These are phyloP conservation scores for Vaccinium macrocarpon DNA, from an alignment of 148 eudicot genomes.

Conservation along the genomic window DNA sequence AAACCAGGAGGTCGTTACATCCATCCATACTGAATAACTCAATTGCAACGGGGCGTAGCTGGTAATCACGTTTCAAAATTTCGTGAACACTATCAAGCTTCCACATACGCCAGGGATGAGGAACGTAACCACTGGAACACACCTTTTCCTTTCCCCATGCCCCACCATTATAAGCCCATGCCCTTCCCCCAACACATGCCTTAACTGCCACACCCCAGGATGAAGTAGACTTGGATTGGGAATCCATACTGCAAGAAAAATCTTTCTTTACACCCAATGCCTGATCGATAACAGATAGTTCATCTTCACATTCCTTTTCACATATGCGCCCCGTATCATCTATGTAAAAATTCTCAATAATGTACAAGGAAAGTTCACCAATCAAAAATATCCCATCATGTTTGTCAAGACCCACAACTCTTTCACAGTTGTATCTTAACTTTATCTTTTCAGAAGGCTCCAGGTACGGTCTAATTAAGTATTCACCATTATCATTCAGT, in stretches of 20 bases:
- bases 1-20: conserved; percentile 93
- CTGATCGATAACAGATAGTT: conserved; percentile 87
- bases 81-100: conserved; percentile 98
- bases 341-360: conserved; percentile 89
- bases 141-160: conserved; percentile 99
- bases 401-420: conserved; percentile 94
- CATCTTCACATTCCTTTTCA: conserved; percentile 93
- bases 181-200: conserved; percentile 73
- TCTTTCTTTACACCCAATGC: conserved; percentile 98
- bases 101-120: conserved; percentile 97
- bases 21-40: conserved; percentile 99
- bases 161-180: conserved; percentile 98
- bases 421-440: conserved; percentile 88
- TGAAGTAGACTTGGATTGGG: conserved; percentile 79
- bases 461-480: conserved; percentile 86
- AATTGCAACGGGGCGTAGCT: conserved; percentile 95
- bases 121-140: conserved; percentile 66
- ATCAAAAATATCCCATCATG: conserved; percentile 98
- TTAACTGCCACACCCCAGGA: conserved; percentile 69
- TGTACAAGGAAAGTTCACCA: conserved; percentile 85
- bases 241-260: conserved; percentile 62
- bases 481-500: conserved; percentile 87
- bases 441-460: conserved; percentile 82
- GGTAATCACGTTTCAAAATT: conserved; percentile 97
- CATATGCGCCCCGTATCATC: conserved; percentile 87